Conservation (phyloP, 2,329 filamentous ascomycete genomes). For the Chalaropsis thielavioides region DNA sequence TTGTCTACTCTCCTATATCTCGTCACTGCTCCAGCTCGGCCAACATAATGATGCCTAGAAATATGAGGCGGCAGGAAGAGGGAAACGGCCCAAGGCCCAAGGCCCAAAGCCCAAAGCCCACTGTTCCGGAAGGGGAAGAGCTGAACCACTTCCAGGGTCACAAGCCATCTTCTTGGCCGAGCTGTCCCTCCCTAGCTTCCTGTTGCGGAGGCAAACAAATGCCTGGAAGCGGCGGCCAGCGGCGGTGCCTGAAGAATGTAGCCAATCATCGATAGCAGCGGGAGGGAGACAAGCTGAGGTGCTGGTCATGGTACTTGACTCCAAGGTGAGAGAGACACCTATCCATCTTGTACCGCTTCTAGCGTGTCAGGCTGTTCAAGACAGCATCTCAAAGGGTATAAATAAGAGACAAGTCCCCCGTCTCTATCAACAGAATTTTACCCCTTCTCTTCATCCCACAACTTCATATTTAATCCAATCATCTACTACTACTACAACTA, state of each 20-base stretch:
- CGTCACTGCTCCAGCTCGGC: not conserved
- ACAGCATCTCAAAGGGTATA: slow-evolving; percentile 2
- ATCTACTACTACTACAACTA: not conserved
- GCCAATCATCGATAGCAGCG: not conserved
- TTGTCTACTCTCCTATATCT: not conserved
- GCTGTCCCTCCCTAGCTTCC: not conserved
- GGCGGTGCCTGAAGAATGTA: not conserved
- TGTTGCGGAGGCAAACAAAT: not conserved
- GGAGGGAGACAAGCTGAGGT: not conserved
- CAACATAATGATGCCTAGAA: not conserved
- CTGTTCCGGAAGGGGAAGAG: not conserved
- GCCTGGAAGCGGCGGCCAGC: not conserved
- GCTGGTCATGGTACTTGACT: not conserved
- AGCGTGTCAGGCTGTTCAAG: not conserved
- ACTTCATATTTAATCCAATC: not conserved
- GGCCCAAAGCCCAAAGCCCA: not conserved
- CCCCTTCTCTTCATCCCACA: not conserved
- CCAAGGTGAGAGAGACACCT: not conserved
- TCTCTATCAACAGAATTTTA: not conserved
- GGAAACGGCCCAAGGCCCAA: not conserved
- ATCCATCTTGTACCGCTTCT: not conserved
- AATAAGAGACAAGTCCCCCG: not conserved
- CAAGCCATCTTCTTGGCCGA: not conserved
- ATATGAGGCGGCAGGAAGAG: not conserved
- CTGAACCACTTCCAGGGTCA: not conserved